A percentile compares a stretch with the other conserved stretches of the same genome.
These are phyloP conservation scores for Boletellus ananiceps DNA, from an alignment of 768 basidiomycete genomes.

Conservation along the genomic window DNA sequence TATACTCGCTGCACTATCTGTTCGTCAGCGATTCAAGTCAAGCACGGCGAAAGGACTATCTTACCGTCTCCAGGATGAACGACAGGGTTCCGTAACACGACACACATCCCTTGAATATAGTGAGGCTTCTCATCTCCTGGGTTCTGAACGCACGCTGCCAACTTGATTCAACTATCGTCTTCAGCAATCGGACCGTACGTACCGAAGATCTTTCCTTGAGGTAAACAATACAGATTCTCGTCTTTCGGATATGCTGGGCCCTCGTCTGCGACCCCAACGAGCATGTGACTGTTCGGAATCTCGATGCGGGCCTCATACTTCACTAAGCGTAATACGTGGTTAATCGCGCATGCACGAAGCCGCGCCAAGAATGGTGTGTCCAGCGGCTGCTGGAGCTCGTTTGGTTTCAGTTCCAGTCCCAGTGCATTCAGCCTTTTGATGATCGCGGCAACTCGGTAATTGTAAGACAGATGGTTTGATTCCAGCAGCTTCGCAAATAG, in stretches of 20 bases:
- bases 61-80: constrained; percentile 73
- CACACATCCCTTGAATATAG: constrained; percentile 57
- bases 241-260: constrained; percentile 55
- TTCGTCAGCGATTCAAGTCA: constrained; percentile 1
- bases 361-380: constrained; percentile 56
- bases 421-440: constrained; percentile 46
- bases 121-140: constrained; percentile 44
- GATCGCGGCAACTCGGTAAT: constrained; percentile 48
- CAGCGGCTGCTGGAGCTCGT: constrained; percentile 32
- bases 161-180: not conserved
- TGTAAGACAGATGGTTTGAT: constrained; percentile 40
- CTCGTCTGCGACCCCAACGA: constrained; percentile 84
- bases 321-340: constrained; percentile 63
- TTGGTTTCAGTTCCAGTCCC: constrained; percentile 44
- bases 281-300: constrained; percentile 59
- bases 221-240: constrained; percentile 54
- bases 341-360: constrained; percentile 57
- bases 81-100: constrained; percentile 69
- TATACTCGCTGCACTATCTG: constrained; percentile 59
- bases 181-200: constrained; percentile 11
- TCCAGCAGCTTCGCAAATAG: constrained; percentile 48
- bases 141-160: constrained; percentile 55
- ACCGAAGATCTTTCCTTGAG: constrained; percentile 66
- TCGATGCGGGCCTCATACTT: constrained; percentile 74
- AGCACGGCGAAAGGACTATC: constrained; percentile 3